Percentiles rank a stretch among this genome's conserved stretches.
These are phyloP conservation scores for Abelmoschus esculentus DNA, from an alignment of 345 rosid species.

Conservation along the genomic window DNA sequence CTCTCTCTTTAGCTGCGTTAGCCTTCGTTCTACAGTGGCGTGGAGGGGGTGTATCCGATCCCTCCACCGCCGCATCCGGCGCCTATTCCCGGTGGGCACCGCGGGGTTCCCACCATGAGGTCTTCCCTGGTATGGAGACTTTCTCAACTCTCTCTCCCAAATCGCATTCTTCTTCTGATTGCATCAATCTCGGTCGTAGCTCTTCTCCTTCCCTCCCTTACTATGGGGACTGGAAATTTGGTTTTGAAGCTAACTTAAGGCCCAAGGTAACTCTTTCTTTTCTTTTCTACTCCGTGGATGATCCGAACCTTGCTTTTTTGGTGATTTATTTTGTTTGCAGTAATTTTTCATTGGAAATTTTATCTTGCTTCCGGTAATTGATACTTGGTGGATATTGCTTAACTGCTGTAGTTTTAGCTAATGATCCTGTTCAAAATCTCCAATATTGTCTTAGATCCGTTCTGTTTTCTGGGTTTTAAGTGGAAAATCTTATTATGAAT, in stretches of 20 bases:
- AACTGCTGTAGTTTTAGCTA: not conserved
- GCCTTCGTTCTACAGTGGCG: constrained; percentile 94
- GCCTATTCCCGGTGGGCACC: constrained; percentile 50
- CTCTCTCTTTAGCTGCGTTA: constrained; percentile 78
- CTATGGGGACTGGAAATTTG: constrained; percentile 66
- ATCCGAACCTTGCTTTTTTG: constrained; percentile 10
- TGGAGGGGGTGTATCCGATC: constrained; percentile 66
- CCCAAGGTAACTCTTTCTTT: constrained; percentile 44
- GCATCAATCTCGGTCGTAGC: constrained; percentile 48
- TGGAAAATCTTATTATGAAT: not conserved
- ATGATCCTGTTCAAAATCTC: not conserved
- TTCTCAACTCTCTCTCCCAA: constrained; percentile 62
- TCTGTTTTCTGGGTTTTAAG: not conserved
- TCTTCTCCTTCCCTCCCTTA: constrained; percentile 73
- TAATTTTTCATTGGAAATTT: not conserved
- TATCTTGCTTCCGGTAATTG: not conserved
- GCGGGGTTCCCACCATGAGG: constrained; percentile 52
- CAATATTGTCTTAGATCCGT: not conserved
- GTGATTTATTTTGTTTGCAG: not conserved
- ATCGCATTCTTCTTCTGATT: constrained; percentile 45
- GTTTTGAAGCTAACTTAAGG: constrained; percentile 42
- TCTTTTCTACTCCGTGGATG: not conserved
- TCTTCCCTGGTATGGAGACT: constrained; percentile 90
- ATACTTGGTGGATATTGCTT: not conserved
- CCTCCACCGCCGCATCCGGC: constrained; percentile 32